These are phyloP conservation scores for Claviceps capensis DNA, from an alignment of 2,329 filamentous ascomycete species.

Conservation along the genomic window DNA sequence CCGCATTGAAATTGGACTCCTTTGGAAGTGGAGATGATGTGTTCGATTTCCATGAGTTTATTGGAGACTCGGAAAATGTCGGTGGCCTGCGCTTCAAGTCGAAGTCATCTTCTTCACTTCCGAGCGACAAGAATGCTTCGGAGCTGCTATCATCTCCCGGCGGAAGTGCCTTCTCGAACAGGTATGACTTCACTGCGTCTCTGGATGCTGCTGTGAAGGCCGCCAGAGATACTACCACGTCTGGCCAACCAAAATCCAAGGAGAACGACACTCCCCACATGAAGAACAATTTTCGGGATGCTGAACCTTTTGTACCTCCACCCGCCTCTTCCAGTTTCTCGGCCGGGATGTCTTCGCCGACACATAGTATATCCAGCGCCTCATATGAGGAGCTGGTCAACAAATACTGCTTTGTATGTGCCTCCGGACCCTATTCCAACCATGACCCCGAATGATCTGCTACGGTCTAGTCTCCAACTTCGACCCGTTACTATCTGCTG, in stretches of 20 bases:
- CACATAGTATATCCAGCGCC: conserved; percentile 53
- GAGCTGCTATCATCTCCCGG: conserved; percentile 39
- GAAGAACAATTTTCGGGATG: conserved; percentile 30
- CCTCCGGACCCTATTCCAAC: conserved; percentile 24
- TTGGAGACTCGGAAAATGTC: conserved; percentile 44
- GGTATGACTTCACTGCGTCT: conserved; percentile 94
- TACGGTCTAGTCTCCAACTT: conserved; percentile 5
- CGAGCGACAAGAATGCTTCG: conserved; percentile 46
- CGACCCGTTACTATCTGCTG: neutral
- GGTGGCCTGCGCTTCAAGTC: conserved; percentile 56
- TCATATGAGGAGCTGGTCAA: conserved; percentile 95
- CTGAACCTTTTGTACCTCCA: conserved; percentile 7
- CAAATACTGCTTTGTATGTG: conserved; percentile 99
- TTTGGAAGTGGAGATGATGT: conserved; percentile 48
- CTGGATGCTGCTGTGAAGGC: conserved; percentile 68
- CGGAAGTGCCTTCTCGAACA: conserved; percentile 71
- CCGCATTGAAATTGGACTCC: conserved; percentile 48
- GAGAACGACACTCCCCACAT: conserved; percentile 45
- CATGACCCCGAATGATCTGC: conserved; percentile 10
- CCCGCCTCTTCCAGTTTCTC: neutral
- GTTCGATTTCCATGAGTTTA: conserved; percentile 44
- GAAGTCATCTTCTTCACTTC: conserved; percentile 47
- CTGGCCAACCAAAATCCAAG: conserved; percentile 22
- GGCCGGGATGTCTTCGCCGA: conserved; percentile 15
- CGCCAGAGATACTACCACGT: conserved; percentile 44